Evolutionary conservation across 2,329 filamentous ascomycete species (phyloP), one percentile per base, ranked within the genome.

Genomic region (Fusarium duplospermum): DNA sequence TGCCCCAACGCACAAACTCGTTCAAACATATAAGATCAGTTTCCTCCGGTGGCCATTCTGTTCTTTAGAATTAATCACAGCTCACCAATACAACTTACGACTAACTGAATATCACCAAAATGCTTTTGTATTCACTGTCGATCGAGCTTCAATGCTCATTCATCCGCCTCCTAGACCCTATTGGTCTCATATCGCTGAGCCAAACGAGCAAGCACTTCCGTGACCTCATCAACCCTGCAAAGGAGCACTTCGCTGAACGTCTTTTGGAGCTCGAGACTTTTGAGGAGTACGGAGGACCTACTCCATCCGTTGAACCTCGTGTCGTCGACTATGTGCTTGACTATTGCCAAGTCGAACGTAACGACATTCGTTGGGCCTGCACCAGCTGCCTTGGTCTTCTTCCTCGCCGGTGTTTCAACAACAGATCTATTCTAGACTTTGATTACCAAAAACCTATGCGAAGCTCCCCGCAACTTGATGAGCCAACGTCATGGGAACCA

Each of bases 141-240:
- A 57, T 8, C n/a, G 72, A 75, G 38, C 35, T 75, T 6, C 72
- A 76, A 20, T 70, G 64, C 27, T 62, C 62, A 27, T 56, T 72
- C 31, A 64, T 72, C 36, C 62, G 70, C 4, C 61, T 70, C 2
- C 68, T 76, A n/a, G 72, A 76, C 6, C 74, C 72, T 3, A 58
- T 67, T 24, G 38, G 64, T 16, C 62, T 75, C 6, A 63, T 75
- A 8, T 70, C 64, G 5, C 22, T 70, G 22, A 75, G 68, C 50
- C 73, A 74, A 20, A 40, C 60, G 31, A 74, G 38, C 58, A 22
- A 20, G 14, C 40, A 69, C 14, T 75, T 75, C 2, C 67, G 65
- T 5, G 24, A 4, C 7, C 62, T 75, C 4, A 52, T 76, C n/a
- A 60, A 29, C 2, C 73, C 69, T 1, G 11, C 65, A 13, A 68